Percentiles rank a stretch among this genome's conserved stretches.
These are phyloP conservation scores for Phialemoniopsis sp. DNA, from an alignment of 2,329 filamentous ascomycete genomes.

Conservation along the genomic window DNA sequence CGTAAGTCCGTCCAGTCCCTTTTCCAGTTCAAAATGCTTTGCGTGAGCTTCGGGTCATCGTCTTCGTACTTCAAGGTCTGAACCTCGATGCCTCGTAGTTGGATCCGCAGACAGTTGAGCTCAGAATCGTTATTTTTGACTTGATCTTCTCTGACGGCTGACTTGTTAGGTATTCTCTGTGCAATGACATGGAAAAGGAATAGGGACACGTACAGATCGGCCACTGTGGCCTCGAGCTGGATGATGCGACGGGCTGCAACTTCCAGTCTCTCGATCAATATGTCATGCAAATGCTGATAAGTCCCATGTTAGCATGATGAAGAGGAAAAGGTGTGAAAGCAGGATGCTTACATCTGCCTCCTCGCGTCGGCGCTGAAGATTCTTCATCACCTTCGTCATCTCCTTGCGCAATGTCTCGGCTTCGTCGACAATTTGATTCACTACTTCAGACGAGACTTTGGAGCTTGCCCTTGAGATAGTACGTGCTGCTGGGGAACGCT, in stretches of 20 bases:
- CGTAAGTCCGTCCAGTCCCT: conserved; percentile 48
- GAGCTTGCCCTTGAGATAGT: not conserved
- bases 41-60: conserved; percentile 50
- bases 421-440: conserved; percentile 18
- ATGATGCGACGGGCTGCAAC: conserved; percentile 54
- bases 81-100: conserved; percentile 59
- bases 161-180: not conserved
- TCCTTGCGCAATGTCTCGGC: conserved; percentile 43
- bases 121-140: conserved; percentile 54
- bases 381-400: conserved; percentile 43
- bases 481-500: no score
- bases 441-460: conserved; percentile 12
- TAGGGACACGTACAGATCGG: conserved; percentile 44
- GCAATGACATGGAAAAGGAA: not conserved
- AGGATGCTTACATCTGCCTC: conserved; percentile 49
- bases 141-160: conserved; percentile 44
- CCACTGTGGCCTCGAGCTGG: conserved; percentile 54
- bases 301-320: conserved; percentile 17
- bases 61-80: conserved; percentile 44
- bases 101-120: conserved; percentile 57
- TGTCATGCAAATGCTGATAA: conserved; percentile 53
- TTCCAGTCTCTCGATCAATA: conserved; percentile 56
- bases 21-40: conserved; percentile 59
- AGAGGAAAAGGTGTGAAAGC: not conserved
- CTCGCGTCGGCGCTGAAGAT: conserved; percentile 51